Evolutionary conservation across 2,329 filamentous ascomycete species (phyloP).

Genomic region (Exophiala bonariae): DNA sequence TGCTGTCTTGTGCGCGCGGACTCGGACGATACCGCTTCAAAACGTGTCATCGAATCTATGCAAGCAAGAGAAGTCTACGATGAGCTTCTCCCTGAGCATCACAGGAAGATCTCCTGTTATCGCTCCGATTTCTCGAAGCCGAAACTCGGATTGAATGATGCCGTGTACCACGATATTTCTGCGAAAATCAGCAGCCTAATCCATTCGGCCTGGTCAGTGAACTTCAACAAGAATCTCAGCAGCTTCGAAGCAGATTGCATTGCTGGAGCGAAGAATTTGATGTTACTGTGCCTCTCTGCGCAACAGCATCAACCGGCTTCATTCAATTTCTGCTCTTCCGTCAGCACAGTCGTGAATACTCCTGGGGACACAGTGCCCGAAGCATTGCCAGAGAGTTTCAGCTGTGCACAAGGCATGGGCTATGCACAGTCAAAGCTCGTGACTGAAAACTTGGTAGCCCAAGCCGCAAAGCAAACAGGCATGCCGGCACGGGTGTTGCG

Average conservation of each 20-base stretch:
- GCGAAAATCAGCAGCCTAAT: conserved; percentile 53
- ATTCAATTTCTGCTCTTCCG: conserved; percentile 55
- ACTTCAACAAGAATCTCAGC: conserved; percentile 59
- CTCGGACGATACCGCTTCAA: conserved; percentile 41
- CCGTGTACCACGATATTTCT: conserved; percentile 43
- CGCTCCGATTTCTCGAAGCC: conserved; percentile 48
- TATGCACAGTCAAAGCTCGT: conserved; percentile 61
- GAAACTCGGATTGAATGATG: conserved; percentile 48
- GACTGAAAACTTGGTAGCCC: conserved; percentile 52
- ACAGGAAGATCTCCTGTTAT: conserved; percentile 48
- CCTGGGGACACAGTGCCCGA: conserved; percentile 8
- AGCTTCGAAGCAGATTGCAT: conserved; percentile 54
- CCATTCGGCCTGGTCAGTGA: conserved; percentile 66
- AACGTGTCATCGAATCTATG: conserved; percentile 48
- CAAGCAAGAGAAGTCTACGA: conserved; percentile 25
- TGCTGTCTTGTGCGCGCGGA: conserved; percentile 60
- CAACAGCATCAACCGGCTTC: conserved; percentile 34
- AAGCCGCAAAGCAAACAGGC: conserved; percentile 20
- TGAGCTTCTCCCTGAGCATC: conserved; percentile 4
- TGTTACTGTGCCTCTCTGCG: conserved; percentile 38
- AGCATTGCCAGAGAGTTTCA: conserved; percentile 12
- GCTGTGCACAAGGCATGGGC: conserved; percentile 39
- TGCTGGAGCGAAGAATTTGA: conserved; percentile 25
- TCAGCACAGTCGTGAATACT: conserved; percentile 37
- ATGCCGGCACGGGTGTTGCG: conserved; percentile 44